These are phyloP conservation scores for Globisporangium cystogenes DNA, from an alignment of 352 stramenopile genomes.

Conservation along the genomic window DNA sequence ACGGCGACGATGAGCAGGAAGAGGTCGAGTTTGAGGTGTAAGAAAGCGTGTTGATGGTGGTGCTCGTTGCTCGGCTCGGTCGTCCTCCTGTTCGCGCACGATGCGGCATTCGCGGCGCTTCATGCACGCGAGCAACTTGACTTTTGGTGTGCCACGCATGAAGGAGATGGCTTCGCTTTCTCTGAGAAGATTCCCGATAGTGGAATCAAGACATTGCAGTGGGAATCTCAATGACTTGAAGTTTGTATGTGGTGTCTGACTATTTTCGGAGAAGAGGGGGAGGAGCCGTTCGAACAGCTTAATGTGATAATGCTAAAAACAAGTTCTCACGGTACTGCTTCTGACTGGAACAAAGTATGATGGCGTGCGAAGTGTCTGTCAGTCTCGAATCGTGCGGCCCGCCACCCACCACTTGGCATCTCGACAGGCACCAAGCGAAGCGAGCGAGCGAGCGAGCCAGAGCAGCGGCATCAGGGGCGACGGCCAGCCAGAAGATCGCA, in stretches of 20 bases:
- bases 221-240: no score
- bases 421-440: background rate
- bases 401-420: conserved; percentile 5
- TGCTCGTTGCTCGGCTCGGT: no score
- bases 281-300: background rate
- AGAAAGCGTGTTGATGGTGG: no score
- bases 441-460: background rate
- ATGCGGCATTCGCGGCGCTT: no score
- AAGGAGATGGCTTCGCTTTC: no score
- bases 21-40: no score
- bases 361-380: background rate
- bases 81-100: no score
- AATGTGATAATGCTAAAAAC: background rate
- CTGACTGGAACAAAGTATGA: background rate
- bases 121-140: no score
- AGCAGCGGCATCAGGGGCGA: background rate
- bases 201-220: no score
- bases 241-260: background rate
- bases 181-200: no score
- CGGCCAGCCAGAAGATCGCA: background rate
- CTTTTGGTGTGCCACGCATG: no score
- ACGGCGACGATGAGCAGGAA: no score
- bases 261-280: background rate
- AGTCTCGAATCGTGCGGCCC: background rate
- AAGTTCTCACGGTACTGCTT: background rate